A percentile compares a stretch with the other conserved stretches of the same genome.
phyloP scores from a whole-genome alignment of 2,329 filamentous ascomycete species.

The Fusarium luffae region DNA sequence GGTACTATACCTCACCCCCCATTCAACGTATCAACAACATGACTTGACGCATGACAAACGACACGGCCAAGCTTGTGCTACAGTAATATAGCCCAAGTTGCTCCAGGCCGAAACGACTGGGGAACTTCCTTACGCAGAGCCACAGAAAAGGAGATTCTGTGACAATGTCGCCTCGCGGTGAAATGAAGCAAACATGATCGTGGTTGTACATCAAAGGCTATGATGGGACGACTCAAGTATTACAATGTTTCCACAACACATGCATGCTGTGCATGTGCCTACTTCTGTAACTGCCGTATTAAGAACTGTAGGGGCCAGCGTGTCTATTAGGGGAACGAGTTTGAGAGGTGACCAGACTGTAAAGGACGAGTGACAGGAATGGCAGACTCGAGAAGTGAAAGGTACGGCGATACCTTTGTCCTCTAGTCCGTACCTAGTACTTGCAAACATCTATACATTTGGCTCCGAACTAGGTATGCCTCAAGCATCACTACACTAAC shows the following conservation, averaged over 20 bases:
- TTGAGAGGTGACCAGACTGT: neutral
- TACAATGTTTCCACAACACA: constrained; percentile 31
- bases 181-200: constrained; percentile 45
- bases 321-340: neutral
- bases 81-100: constrained; percentile 25
- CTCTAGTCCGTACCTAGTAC: neutral
- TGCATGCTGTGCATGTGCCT: constrained; percentile 22
- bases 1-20: neutral
- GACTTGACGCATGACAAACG: constrained; percentile 36
- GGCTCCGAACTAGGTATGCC: neutral
- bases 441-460: neutral
- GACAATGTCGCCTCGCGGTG: constrained; percentile 24
- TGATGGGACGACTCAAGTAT: constrained; percentile 35
- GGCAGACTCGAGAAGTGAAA: neutral
- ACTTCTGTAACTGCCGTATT: neutral
- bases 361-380: neutral
- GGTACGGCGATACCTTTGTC: neutral
- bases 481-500: neutral
- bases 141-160: constrained; percentile 29
- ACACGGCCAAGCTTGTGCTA: constrained; percentile 37
- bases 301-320: neutral
- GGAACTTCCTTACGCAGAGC: constrained; percentile 30
- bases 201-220: constrained; percentile 44
- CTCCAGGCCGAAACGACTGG: constrained; percentile 24
- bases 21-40: constrained; percentile 6